These are phyloP conservation scores for Lepraria neglecta DNA, from an alignment of 495 filamentous ascomycete species.

Conservation along the genomic window DNA sequence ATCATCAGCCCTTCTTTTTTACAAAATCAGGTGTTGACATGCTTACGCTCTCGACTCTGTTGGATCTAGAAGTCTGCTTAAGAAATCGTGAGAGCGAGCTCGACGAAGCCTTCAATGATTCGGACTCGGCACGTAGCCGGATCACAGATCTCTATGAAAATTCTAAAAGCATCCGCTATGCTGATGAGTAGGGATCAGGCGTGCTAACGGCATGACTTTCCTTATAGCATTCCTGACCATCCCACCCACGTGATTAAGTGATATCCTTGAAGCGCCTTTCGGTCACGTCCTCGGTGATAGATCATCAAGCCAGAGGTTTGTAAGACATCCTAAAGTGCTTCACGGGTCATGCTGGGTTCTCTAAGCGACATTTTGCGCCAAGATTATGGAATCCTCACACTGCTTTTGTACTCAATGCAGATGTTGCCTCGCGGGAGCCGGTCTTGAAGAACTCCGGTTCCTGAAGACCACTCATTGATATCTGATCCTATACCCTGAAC, in stretches of 20 bases:
- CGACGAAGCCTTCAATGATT: neutral
- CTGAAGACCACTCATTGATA: neutral
- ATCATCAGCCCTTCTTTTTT: too few relatives aligned
- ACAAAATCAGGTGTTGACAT: neutral
- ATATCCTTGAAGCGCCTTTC: neutral
- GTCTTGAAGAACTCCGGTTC: neutral
- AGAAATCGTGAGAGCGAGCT: neutral
- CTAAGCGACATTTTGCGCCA: neutral
- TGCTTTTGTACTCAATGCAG: neutral
- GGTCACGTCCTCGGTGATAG: neutral
- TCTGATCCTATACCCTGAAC: neutral
- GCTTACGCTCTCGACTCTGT: neutral
- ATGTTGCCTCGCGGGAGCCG: neutral
- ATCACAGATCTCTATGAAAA: neutral
- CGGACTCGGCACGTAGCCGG: neutral
- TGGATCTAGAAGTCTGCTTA: neutral
- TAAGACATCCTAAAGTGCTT: neutral
- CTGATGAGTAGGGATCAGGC: conserved; percentile 1
- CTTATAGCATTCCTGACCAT: neutral
- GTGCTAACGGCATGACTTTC: too few relatives aligned
- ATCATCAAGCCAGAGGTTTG: neutral
- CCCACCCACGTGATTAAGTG: too few relatives aligned
- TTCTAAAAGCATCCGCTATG: neutral
- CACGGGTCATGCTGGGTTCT: neutral
- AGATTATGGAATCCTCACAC: neutral